These are phyloP conservation scores for Kuraishia cidri DNA, from an alignment of 805 yeast genomes.

Conservation along the genomic window DNA sequence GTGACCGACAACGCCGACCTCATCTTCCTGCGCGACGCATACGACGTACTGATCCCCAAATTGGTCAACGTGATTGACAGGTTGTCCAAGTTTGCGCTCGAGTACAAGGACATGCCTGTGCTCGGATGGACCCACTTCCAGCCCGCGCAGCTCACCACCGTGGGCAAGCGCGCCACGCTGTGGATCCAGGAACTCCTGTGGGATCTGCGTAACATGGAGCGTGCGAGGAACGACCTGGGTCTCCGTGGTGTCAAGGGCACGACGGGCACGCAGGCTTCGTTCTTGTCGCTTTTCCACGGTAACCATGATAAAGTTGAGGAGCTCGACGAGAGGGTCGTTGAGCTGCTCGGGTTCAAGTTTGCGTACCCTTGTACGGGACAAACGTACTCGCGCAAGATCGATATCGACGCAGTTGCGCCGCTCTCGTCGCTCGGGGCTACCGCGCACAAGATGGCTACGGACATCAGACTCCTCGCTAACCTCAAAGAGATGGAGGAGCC, in stretches of 20 bases:
- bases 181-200: slow-evolving; percentile 97
- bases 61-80: slow-evolving; percentile 93
- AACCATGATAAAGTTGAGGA: slow-evolving; percentile 94
- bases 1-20: slow-evolving; percentile 98
- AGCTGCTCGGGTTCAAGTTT: slow-evolving; percentile 85
- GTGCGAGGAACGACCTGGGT: slow-evolving; percentile 96
- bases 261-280: slow-evolving; percentile 97
- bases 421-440: slow-evolving; percentile 92
- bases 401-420: slow-evolving; percentile 88
- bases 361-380: slow-evolving; percentile 98
- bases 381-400: slow-evolving; percentile 98
- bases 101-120: slow-evolving; percentile 92
- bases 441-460: slow-evolving; percentile 97
- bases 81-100: slow-evolving; percentile 77
- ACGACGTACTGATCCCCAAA: slow-evolving; percentile 88
- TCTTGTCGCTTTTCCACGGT: slow-evolving; percentile 91
- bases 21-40: slow-evolving; percentile 92
- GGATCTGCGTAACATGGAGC: slow-evolving; percentile 92
- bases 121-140: slow-evolving; percentile 99
- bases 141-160: slow-evolving; percentile 98
- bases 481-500: slow-evolving; percentile 98
- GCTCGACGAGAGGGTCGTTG: slow-evolving; percentile 85
- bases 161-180: slow-evolving; percentile 95
- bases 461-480: slow-evolving; percentile 90
- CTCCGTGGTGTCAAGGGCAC: slow-evolving; percentile 98